Base-by-base conservation (phyloP, 2,329 filamentous ascomycete species). In the Neoarthrinium moseri region DNA sequence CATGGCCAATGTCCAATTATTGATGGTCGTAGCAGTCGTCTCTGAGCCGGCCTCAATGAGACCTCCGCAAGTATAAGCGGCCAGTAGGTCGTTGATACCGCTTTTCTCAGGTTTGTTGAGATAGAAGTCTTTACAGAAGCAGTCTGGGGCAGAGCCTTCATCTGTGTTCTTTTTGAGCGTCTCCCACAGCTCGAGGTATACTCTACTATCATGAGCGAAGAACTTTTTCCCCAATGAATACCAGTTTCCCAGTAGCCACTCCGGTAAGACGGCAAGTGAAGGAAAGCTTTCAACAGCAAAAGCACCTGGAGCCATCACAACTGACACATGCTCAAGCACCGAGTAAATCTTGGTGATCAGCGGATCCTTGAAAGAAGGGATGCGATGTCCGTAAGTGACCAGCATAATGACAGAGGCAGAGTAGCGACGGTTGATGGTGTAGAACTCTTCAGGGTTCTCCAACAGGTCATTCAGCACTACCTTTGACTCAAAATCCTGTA, bases 311-410 rank as follows among this genome's bases (percentile, higher is more conserved):
- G 37, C 37, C 13, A 21, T 40, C 37, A 40, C 29, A 17, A 21
- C 12, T 5, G 37, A 17, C 23, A 40, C 8, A 22, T 40, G 13
- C 6, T 40, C 37, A 2, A 40, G 24, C 13, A 40, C 37, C 2
- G 10, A 27, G 13, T 29, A 40, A 8, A 40, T 40, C 10, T 40
- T 40, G n/a, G 13, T 40, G 23, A 40, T 40, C 37, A 40, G 7
- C 8, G 37, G 37, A 17, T 40, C 37, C 5, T 40, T 15, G 15
- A 40, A 40, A 8, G 37, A 27, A n/a, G 37, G 37, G 6, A 72
- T 60, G 1, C 37, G 37, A 13, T 40, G 18, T 6, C 37, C 37
- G 20, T 40, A 40, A 4, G 37, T 24, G 12, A 40, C 37, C 13
- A 29, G 13, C 37, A 40, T 40, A n/a, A 40, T 40, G 24, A 40